phyloP scores from a whole-genome alignment of 352 stramenopile genomes.

The Pythium phragmiticola region DNA sequence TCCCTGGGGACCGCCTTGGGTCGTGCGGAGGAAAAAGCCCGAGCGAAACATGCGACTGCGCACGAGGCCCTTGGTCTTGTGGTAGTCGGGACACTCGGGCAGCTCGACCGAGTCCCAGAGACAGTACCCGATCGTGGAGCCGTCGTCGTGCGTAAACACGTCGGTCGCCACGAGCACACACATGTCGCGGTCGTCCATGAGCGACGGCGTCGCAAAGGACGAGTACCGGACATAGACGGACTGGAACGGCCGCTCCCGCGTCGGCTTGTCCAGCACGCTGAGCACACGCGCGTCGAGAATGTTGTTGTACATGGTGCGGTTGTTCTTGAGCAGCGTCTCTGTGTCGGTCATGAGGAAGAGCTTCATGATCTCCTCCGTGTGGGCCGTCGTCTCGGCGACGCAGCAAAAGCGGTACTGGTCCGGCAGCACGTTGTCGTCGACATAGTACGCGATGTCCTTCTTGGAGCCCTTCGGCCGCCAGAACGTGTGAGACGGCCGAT shows the following conservation, averaged over 20 bases:
- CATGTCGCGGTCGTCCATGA: constrained; percentile 38
- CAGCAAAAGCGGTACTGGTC: constrained; percentile 63
- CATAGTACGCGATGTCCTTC: constrained; percentile 50
- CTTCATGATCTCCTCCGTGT: constrained; percentile 48
- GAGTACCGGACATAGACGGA: constrained; percentile 39
- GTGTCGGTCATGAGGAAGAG: constrained; percentile 46
- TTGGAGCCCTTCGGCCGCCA: constrained; percentile 49
- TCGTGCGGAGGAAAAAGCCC: constrained; percentile 43
- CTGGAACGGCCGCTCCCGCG: constrained; percentile 35
- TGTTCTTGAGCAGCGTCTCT: constrained; percentile 37
- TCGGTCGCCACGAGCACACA: constrained; percentile 41
- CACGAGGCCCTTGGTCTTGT: constrained; percentile 23
- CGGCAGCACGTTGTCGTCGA: constrained; percentile 39
- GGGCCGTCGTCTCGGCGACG: constrained; percentile 37
- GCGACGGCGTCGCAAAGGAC: constrained; percentile 35
- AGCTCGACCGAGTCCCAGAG: constrained; percentile 58
- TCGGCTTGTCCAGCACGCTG: constrained; percentile 38
- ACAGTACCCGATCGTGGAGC: constrained; percentile 56
- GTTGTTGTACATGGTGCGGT: constrained; percentile 46
- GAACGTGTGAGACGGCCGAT: constrained; percentile 29
- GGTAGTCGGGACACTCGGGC: constrained; percentile 5
- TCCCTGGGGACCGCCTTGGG: not conserved
- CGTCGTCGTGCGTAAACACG: constrained; percentile 32
- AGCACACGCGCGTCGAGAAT: constrained; percentile 43
- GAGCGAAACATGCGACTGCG: constrained; percentile 45